Evolutionary conservation across 441 rosid genomes (phyloP).

Genomic region (Populus hybrid): DNA sequence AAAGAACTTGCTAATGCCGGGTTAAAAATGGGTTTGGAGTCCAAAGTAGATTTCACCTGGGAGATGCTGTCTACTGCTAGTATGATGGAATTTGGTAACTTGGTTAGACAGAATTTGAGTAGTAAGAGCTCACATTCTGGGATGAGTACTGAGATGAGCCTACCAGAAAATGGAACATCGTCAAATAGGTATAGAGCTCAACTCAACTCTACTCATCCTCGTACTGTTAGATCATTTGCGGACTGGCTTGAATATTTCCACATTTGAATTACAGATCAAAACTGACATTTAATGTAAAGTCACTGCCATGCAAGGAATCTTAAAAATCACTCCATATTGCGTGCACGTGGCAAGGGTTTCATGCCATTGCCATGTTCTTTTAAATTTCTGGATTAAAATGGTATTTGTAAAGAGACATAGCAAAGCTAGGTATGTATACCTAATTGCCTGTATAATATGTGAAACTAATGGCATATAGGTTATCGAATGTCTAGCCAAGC

Average conservation of each 20-base stretch:
- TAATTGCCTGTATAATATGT: neutral
- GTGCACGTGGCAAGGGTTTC: neutral
- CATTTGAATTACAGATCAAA: neutral
- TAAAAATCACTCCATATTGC: neutral
- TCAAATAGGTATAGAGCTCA: constrained; percentile 38
- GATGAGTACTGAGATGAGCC: constrained; percentile 28
- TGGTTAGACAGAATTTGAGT: constrained; percentile 24
- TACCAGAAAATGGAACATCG: constrained; percentile 25
- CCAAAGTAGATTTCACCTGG: constrained; percentile 28
- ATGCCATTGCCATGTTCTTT: neutral
- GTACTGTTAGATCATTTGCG: neutral
- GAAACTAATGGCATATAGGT: neutral
- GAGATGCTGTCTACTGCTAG: constrained; percentile 31
- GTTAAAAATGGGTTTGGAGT: constrained; percentile 23
- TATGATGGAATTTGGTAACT: constrained; percentile 29
- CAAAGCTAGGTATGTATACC: neutral
- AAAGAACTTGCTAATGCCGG: constrained; percentile 44
- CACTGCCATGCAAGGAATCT: neutral
- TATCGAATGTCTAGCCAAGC: neutral
- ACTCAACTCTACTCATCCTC: constrained; percentile 8
- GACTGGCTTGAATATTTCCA: constrained; percentile 3
- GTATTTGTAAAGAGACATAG: neutral
- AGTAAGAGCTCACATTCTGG: constrained; percentile 26
- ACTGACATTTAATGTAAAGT: neutral
- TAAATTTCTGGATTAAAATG: neutral